Evolutionary conservation across 192 early-diverging fungal species (phyloP).

Genomic region (Coemansia sp.): DNA sequence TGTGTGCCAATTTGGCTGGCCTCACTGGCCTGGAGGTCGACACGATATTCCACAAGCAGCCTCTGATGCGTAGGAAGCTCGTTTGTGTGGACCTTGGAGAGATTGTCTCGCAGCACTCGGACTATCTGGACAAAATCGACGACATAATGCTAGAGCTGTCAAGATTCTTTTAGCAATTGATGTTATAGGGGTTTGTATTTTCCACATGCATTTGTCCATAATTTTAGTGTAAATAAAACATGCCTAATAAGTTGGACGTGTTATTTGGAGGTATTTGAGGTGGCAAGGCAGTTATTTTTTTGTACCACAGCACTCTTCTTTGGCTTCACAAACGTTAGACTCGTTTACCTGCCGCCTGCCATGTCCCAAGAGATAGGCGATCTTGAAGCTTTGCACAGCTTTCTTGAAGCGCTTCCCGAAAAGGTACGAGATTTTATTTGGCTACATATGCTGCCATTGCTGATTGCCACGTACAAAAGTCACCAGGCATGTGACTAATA

Average conservation of each 20-base stretch:
- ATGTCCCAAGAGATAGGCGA: constrained; percentile 17
- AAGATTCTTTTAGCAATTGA: constrained; percentile 8
- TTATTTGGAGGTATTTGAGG: not conserved
- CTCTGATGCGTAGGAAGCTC: constrained; percentile 28
- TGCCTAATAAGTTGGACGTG: not conserved
- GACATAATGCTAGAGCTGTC: constrained; percentile 45
- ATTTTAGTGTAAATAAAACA: not conserved
- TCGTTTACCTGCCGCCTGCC: not conserved
- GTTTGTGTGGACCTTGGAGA: constrained; percentile 25
- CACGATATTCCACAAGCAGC: constrained; percentile 28
- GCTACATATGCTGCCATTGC: not conserved
- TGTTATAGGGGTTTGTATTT: not conserved
- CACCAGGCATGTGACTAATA: not conserved
- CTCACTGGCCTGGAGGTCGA: constrained; percentile 33
- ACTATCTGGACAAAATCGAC: constrained; percentile 34
- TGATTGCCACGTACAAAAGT: not conserved
- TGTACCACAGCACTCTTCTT: not conserved
- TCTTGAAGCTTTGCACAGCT: constrained; percentile 16
- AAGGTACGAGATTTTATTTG: constrained; percentile 2
- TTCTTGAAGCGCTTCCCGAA: constrained; percentile 30
- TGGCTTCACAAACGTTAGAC: not conserved
- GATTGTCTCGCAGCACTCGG: constrained; percentile 31
- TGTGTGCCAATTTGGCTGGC: constrained; percentile 38
- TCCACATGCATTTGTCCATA: not conserved
- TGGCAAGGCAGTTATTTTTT: not conserved